phyloP scores from a whole-genome alignment of 352 stramenopile genomes.

The Paralagenidium karlingii region DNA sequence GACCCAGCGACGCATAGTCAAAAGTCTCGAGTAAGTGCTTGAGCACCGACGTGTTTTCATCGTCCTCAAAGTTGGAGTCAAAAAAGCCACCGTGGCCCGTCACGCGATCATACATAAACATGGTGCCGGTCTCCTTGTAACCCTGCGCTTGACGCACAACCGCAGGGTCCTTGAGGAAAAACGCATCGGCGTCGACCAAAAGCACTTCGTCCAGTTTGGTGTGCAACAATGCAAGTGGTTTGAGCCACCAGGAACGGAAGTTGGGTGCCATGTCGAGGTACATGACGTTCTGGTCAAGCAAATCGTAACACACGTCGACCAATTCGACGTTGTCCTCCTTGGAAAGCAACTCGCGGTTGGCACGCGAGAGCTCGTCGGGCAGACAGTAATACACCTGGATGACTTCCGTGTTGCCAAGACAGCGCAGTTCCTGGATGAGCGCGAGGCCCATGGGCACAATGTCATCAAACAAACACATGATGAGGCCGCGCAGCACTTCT shows the following conservation, averaged over 20 bases:
- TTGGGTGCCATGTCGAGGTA: conserved; percentile 7
- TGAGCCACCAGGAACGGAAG: conserved; percentile 48
- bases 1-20: conserved; percentile 1
- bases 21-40: conserved; percentile 4
- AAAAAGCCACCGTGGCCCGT: neutral
- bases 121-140: conserved; percentile 1
- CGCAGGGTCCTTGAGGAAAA: conserved; percentile 21
- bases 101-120: conserved; percentile 5
- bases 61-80: conserved; percentile 6
- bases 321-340: too few relatives aligned
- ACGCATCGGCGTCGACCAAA: conserved; percentile 24
- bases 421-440: conserved; percentile 5
- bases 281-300: conserved; percentile 2
- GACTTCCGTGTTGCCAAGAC: conserved; percentile 1
- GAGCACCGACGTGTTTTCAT: neutral
- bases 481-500: conserved; percentile 3
- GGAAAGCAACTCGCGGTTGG: too few relatives aligned
- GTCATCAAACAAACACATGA: conserved; percentile 1
- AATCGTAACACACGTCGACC: conserved; percentile 21
- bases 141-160: conserved; percentile 10
- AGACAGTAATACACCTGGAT: conserved; percentile 4
- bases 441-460: conserved; percentile 3
- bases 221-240: conserved; percentile 28
- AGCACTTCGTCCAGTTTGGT: conserved; percentile 30
- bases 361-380: neutral